phyloP scores from a whole-genome alignment of 441 rosid species.

The Daphne laureola region DNA sequence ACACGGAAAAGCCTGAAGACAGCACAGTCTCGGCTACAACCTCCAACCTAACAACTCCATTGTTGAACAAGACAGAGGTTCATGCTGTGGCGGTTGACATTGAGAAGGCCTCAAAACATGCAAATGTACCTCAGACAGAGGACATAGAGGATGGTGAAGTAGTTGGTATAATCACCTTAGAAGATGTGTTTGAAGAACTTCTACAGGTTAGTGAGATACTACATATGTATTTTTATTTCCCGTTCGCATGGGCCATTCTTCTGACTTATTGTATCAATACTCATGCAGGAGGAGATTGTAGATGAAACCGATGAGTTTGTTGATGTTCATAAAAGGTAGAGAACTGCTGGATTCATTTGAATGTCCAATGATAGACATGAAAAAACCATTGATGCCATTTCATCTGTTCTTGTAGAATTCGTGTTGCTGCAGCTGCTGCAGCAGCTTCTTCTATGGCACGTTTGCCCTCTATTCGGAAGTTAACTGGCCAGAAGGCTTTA shows the following conservation, averaged over 20 bases:
- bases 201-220: constrained; percentile 43
- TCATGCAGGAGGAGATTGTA: constrained; percentile 85
- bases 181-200: constrained; percentile 97
- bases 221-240: neutral
- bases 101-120: constrained; percentile 38
- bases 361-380: neutral
- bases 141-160: constrained; percentile 92
- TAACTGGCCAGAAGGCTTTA: constrained; percentile 44
- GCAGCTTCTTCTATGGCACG: constrained; percentile 94
- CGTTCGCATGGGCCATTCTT: constrained; percentile 13
- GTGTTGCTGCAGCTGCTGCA: constrained; percentile 89
- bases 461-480: constrained; percentile 76
- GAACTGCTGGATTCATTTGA: neutral
- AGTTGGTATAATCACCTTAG: constrained; percentile 89
- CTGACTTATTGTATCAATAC: constrained; percentile 8
- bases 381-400: constrained; percentile 1
- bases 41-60: constrained; percentile 50
- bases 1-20: constrained; percentile 37
- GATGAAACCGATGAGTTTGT: constrained; percentile 98
- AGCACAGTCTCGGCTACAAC: constrained; percentile 25
- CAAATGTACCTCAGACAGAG: constrained; percentile 28
- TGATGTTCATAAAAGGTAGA: constrained; percentile 89
- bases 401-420: constrained; percentile 52
- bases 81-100: constrained; percentile 56
- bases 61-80: constrained; percentile 44